These are phyloP conservation scores for Cymbidium sinense DNA, from an alignment of 106 monocot species.

Conservation along the genomic window DNA sequence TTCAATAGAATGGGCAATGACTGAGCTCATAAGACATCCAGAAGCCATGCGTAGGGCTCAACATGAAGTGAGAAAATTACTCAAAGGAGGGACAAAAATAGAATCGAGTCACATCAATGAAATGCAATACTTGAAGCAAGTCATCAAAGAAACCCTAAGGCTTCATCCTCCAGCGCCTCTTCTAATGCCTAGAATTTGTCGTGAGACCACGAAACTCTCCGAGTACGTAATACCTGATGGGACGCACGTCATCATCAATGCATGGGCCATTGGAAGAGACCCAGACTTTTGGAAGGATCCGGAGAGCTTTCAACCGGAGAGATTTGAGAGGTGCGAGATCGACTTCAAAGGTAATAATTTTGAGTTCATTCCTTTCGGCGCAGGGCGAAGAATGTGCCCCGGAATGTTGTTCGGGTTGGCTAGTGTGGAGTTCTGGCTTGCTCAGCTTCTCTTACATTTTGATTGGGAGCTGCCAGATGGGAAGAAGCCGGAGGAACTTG, in stretches of 20 bases:
- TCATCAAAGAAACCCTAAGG: constrained; percentile 41
- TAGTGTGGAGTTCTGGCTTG: constrained; percentile 19
- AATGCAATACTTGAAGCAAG: neutral
- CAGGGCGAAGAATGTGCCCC: constrained; percentile 42
- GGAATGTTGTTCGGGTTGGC: constrained; percentile 23
- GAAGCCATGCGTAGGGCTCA: constrained; percentile 12
- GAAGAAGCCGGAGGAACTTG: constrained; percentile 2
- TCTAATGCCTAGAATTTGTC: constrained; percentile 1
- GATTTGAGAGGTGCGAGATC: constrained; percentile 8
- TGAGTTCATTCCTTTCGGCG: constrained; percentile 44
- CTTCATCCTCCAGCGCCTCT: constrained; percentile 29
- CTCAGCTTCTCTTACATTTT: constrained; percentile 44
- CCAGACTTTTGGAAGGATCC: constrained; percentile 26
- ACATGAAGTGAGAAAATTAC: constrained; percentile 13
- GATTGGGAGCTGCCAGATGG: constrained; percentile 26
- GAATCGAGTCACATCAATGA: neutral
- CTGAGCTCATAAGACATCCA: constrained; percentile 34
- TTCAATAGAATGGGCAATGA: constrained; percentile 35
- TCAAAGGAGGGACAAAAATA: constrained; percentile 9
- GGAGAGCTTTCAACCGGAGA: constrained; percentile 24
- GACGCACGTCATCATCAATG: constrained; percentile 18
- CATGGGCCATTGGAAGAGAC: constrained; percentile 36
- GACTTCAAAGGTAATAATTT: constrained; percentile 34
- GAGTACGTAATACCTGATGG: constrained; percentile 20
- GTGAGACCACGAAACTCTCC: constrained; percentile 5